Base-by-base conservation (phyloP, 2,329 filamentous ascomycete genomes). In the Exophiala alcalophila region DNA sequence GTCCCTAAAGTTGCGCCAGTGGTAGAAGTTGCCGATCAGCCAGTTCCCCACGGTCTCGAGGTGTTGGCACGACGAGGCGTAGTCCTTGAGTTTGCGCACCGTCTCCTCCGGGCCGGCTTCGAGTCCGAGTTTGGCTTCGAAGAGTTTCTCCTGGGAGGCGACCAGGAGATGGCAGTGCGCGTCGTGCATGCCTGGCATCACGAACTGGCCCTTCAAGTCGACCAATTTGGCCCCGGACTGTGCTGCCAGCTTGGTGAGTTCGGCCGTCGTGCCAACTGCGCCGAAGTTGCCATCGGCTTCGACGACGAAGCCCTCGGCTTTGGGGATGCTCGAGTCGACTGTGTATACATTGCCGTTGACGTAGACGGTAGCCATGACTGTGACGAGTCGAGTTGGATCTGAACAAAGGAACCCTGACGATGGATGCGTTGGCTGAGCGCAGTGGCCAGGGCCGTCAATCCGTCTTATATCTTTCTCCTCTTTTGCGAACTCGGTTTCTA, bases 181-280 rank as follows among this genome's bases (percentile, higher is more conserved):
- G 42, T 65, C 63, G 40, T 65, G 62, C 21, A 65, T 62, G 1
- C 62, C 63, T 1, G 63, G 62, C 63, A 65, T 64, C 6, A 60
- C 50, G 31, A 64, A 64, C 8, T 49, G 43, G n/a, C 48, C 52
- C 16, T 52, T 47, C 1, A 64, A 47, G 32, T 65, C 56, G 20
- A 57, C 55, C 4, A 49, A 39, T 5, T 60, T 48, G 2, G 55
- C 44, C n/a, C 37, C 32, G 7, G 45, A 37, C 3, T 42, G 6
- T 15, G 47, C 40, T 1, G 58, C 58, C 5, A 49, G 33, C 5
- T 30, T 12, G 10, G 43, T 21, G 16, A 65, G 43, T 2, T 60
- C 53, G 7, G 51, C 40, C 5, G 46, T 57, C 5, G 43, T 55
- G 4, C 61, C 61, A 19, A 65, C 47, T 1, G 44, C 34, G 5